Percentiles rank a stretch among this genome's conserved stretches.
phyloP scores from a whole-genome alignment of 2,329 filamentous ascomycete species.

The Nothophaeocryptopus gaeumannii region DNA sequence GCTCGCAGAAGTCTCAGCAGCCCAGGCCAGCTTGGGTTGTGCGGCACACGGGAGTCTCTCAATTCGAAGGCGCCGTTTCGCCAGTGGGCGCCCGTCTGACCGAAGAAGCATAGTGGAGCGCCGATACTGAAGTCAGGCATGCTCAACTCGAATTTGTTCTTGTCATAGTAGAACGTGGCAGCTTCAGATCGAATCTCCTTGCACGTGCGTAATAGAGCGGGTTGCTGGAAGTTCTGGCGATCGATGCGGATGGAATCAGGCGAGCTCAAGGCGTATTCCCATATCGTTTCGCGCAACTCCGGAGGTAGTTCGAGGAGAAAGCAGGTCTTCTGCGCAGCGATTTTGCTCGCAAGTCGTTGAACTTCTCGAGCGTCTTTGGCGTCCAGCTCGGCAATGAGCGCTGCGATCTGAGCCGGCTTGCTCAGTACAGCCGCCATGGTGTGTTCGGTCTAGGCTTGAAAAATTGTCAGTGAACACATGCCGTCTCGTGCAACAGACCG shows the following conservation, averaged over 20 bases:
- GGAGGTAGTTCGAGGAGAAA: background rate
- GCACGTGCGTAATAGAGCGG: conserved; percentile 30
- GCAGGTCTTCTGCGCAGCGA: background rate
- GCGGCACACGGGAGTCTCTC: too few species aligned
- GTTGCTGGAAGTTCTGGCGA: conserved; percentile 6
- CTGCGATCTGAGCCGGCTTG: too few species aligned
- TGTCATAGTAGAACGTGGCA: conserved; percentile 1
- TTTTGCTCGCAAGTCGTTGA: too few species aligned
- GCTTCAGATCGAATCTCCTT: conserved; percentile 30
- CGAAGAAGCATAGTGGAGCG: background rate
- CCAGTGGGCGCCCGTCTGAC: background rate
- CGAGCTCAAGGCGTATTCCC: background rate
- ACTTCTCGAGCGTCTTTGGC: too few species aligned
- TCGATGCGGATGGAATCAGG: background rate
- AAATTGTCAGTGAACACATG: too few species aligned
- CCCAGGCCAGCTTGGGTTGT: background rate
- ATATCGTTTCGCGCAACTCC: background rate
- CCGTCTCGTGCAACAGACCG: too few species aligned
- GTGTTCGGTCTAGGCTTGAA: too few species aligned
- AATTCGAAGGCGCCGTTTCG: too few species aligned
- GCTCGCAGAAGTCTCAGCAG: background rate
- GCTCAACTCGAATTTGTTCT: background rate
- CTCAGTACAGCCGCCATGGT: too few species aligned
- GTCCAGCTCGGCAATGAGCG: too few species aligned
- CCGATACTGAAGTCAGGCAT: background rate